Evolutionary conservation across 192 early-diverging fungal genomes (phyloP).

Genomic region (Polychytrium aggregatum): DNA sequence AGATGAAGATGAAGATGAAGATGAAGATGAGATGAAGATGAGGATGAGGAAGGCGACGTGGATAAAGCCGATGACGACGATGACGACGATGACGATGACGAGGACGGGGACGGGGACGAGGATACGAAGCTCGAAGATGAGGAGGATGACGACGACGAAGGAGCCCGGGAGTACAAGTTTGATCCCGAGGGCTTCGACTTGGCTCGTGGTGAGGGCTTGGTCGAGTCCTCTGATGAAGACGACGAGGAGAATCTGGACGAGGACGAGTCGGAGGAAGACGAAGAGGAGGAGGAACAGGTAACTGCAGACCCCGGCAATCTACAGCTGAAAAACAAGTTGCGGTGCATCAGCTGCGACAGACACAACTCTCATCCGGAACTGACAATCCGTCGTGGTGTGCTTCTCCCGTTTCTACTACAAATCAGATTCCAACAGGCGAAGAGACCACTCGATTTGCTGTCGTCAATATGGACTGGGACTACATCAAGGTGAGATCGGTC

Average conservation of each 20-base stretch:
- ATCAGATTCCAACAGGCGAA: slow-evolving; percentile 19
- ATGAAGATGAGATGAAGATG: slow-evolving; percentile 20
- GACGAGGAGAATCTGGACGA: slow-evolving; percentile 32
- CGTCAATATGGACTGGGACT: slow-evolving; percentile 93
- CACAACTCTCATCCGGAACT: too few relatives aligned
- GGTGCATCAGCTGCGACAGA: too few relatives aligned
- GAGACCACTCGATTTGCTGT: slow-evolving; percentile 63
- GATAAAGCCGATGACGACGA: slow-evolving; percentile 25
- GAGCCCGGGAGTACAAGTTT: slow-evolving; percentile 21
- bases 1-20: slow-evolving; percentile 10
- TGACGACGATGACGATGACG: slow-evolving; percentile 18
- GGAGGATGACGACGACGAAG: slow-evolving; percentile 12
- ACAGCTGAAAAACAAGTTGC: too few relatives aligned
- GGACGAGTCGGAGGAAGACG: slow-evolving; percentile 26
- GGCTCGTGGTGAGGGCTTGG: slow-evolving; percentile 71
- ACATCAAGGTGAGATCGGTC: slow-evolving; percentile 69
- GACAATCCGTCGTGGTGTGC: too few relatives aligned
- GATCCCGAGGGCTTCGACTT: slow-evolving; percentile 44
- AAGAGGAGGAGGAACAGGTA: slow-evolving; percentile 35
- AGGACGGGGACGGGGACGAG: slow-evolving; percentile 9
- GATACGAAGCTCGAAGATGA: slow-evolving; percentile 10
- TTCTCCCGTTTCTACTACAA: too few relatives aligned
- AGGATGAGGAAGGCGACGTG: slow-evolving; percentile 25
- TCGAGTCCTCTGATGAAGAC: slow-evolving; percentile 50
- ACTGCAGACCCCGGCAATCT: slow-evolving; percentile 12